Conservation (phyloP, 768 basidiomycete species). For the Rhodotorula kratochvilovae region DNA sequence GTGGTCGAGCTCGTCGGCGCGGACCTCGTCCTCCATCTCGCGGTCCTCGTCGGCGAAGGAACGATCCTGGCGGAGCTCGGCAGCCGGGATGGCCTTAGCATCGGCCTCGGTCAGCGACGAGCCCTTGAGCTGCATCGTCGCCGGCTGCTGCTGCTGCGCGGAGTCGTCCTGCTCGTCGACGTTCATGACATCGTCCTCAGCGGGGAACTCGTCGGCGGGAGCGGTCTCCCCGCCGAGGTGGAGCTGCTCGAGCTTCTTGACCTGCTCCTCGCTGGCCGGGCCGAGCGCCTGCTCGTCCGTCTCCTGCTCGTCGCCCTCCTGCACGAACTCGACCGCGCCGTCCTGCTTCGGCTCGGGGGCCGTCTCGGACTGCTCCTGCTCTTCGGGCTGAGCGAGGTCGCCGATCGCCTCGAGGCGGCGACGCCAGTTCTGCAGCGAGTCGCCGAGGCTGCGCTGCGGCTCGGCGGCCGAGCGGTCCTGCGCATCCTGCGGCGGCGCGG, state of each 20-base stretch:
- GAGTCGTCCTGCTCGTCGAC: conserved; percentile 34
- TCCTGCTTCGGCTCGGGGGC: conserved; percentile 38
- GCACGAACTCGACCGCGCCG: conserved; percentile 65
- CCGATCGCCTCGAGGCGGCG: conserved; percentile 80
- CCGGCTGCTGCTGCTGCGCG: conserved; percentile 19
- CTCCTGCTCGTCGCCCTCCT: conserved; percentile 63
- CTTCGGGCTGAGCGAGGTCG: conserved; percentile 49
- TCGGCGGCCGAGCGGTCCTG: conserved; percentile 19
- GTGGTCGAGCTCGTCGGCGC: conserved; percentile 54
- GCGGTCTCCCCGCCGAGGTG: conserved; percentile 69
- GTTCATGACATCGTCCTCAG: conserved; percentile 54
- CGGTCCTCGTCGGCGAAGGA: conserved; percentile 40
- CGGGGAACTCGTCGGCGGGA: conserved; percentile 70
- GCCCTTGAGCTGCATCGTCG: conserved; percentile 37
- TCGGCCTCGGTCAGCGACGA: conserved; percentile 31
- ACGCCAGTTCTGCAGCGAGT: conserved; percentile 72
- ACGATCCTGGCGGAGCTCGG: conserved; percentile 36
- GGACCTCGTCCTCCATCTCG: conserved; percentile 40
- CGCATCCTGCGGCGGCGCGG: conserved; percentile 7
- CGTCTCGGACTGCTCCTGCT: conserved; percentile 50
- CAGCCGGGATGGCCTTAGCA: conserved; percentile 49
- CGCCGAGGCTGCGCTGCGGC: conserved; percentile 66
- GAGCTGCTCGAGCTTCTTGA: conserved; percentile 73
- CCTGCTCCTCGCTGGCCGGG: conserved; percentile 75
- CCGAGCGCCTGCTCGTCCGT: conserved; percentile 76